Evolutionary conservation across 208 protist genomes (phyloP), one percentile per base, ranked within the genome.

Genomic region (Leishmania major): DNA sequence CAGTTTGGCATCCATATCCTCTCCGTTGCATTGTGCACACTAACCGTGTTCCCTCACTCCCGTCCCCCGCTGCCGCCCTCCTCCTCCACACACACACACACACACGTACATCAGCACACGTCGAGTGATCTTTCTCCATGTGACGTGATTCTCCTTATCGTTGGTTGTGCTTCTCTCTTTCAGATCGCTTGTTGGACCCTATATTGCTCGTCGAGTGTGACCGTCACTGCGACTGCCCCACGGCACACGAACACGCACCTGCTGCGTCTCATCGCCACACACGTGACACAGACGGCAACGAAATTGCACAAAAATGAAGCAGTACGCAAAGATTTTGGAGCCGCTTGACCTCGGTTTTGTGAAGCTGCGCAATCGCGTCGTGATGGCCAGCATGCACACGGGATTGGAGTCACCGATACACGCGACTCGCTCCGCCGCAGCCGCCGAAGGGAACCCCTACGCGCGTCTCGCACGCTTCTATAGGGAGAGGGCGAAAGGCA

Each of bases 361-460:
- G 0, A 74, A 83, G 37, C 86, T 97, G 45, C 92, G 91, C 17
- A 97, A 97, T 81, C 91, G 94, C 25, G 92, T 97, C 37, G 69
- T 97, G 22, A 96, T 97, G 92, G 86, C 90, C 70, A 93, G 93
- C 31, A 91, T 96, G 78, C 95, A 97, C 80, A 82, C 96, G 10
- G 96, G 96, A 75, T 80, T 96, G 69, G 93, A 97, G 75, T 57
- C n/a, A 10, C 78, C 77, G 0, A 17, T n/a, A 0, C 59, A 82
- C 51, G 72, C 51, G 22, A 40, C 69, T 40, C 89, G 94, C 66
- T 51, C 90, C 2, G 28, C 62, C 0, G 28, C 71, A 35, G 87
- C 80, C 85, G 83, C 80, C 60, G 81, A 91, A 19, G 84, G 67
- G 7, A 89, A 93, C 72, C 94, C 92, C 84, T 82, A 90, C 22